Conservation (phyloP, 768 basidiomycete species). For the Rhodocollybia butyracea region DNA sequence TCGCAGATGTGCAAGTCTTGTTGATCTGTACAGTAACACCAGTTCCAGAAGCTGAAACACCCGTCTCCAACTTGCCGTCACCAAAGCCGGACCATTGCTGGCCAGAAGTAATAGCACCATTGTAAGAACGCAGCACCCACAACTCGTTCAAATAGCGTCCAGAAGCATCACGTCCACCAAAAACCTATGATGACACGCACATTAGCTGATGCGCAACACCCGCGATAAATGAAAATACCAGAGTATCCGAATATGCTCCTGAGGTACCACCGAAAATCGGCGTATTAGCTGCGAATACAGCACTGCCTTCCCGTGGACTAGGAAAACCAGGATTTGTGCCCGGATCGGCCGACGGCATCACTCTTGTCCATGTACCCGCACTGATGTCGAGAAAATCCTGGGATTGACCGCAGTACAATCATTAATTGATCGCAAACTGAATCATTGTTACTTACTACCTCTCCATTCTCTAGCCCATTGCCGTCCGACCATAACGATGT, state of each 20-base stretch:
- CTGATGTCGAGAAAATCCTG: slow-evolving; percentile 62
- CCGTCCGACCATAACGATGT: slow-evolving; percentile 64
- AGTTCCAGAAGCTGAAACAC: slow-evolving; percentile 60
- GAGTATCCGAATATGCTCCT: slow-evolving; percentile 54
- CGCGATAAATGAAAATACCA: slow-evolving; percentile 30
- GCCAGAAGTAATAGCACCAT: slow-evolving; percentile 51
- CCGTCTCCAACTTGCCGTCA: slow-evolving; percentile 57
- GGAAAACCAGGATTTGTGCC: slow-evolving; percentile 51
- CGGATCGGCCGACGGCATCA: slow-evolving; percentile 77
- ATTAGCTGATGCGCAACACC: not conserved
- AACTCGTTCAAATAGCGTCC: slow-evolving; percentile 72
- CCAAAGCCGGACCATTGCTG: slow-evolving; percentile 64
- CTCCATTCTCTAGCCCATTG: slow-evolving; percentile 57
- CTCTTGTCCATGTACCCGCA: slow-evolving; percentile 65
- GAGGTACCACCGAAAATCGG: slow-evolving; percentile 57
- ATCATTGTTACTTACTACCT: slow-evolving; percentile 52
- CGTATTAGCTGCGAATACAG: slow-evolving; percentile 49
- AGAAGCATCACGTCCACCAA: slow-evolving; percentile 67
- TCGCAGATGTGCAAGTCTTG: slow-evolving; percentile 51
- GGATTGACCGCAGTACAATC: no score
- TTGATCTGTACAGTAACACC: slow-evolving; percentile 65
- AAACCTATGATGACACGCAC: slow-evolving; percentile 36
- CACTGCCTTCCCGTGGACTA: slow-evolving; percentile 67
- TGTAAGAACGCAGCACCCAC: slow-evolving; percentile 77
- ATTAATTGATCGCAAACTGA: no score